Conservation (phyloP, 768 basidiomycete species). For the Boletus rubropictus region DNA sequence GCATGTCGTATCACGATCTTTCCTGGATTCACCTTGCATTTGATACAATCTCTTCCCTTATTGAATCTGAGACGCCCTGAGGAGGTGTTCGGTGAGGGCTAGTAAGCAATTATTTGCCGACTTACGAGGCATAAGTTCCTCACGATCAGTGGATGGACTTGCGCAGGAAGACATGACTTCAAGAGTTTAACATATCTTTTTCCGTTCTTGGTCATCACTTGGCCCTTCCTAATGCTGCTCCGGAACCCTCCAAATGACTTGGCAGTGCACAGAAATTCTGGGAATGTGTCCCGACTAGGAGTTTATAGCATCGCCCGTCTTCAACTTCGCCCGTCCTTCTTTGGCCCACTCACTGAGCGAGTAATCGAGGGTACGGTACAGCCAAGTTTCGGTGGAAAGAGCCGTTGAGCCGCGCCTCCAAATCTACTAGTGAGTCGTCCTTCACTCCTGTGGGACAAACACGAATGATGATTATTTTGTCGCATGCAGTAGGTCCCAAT, state of each 20-base stretch:
- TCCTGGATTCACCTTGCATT: conserved; percentile 61
- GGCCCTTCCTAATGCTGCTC: too few relatives aligned
- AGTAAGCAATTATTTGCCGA: neutral
- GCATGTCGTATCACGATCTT: conserved; percentile 73
- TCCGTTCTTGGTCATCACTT: conserved; percentile 6
- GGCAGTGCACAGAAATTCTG: too few relatives aligned
- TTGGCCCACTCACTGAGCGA: too few relatives aligned
- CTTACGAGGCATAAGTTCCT: conserved; percentile 67
- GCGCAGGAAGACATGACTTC: conserved; percentile 48
- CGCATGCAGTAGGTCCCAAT: neutral
- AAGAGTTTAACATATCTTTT: neutral
- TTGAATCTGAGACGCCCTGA: conserved; percentile 64
- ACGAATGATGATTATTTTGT: neutral
- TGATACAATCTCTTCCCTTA: conserved; percentile 62
- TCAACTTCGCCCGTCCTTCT: too few relatives aligned
- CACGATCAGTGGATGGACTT: conserved; percentile 53
- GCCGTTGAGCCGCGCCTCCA: neutral
- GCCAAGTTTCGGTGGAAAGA: neutral
- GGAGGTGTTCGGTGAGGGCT: neutral
- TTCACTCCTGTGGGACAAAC: neutral
- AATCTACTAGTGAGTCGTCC: neutral
- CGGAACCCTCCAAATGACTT: too few relatives aligned
- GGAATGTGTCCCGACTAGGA: too few relatives aligned
- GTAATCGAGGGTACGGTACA: too few relatives aligned
- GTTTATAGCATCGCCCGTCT: too few relatives aligned